Percentiles rank a stretch among this genome's conserved stretches.
These are phyloP conservation scores for Hygrocybe coccinea DNA, from an alignment of 768 basidiomycete species.

Conservation along the genomic window DNA sequence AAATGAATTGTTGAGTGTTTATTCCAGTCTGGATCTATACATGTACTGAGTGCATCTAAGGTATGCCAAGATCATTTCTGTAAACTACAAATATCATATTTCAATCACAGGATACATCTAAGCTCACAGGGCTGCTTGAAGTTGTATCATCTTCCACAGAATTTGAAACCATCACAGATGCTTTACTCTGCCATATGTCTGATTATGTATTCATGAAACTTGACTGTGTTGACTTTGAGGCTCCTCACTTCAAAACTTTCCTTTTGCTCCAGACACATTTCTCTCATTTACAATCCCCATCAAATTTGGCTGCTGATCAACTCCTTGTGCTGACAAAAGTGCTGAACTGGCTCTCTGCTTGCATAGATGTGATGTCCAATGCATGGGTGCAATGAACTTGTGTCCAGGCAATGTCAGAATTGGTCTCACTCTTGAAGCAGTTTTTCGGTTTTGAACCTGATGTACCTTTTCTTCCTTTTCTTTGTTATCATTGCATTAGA, in stretches of 20 bases:
- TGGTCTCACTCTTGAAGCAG: constrained; percentile 90
- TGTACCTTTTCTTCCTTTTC: constrained; percentile 35
- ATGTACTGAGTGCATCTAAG: too few species aligned
- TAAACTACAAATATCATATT: not conserved
- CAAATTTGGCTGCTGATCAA: constrained; percentile 92
- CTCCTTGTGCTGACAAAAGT: constrained; percentile 83
- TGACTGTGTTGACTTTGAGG: constrained; percentile 75
- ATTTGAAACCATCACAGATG: constrained; percentile 88
- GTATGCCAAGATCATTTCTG: constrained; percentile 35
- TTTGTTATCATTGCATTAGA: constrained; percentile 42
- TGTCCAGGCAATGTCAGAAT: constrained; percentile 97
- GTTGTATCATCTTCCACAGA: constrained; percentile 96
- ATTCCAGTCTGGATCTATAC: constrained; percentile 91
- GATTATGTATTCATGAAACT: constrained; percentile 97
- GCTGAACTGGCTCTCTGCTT: constrained; percentile 87
- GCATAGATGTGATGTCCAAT: constrained; percentile 96
- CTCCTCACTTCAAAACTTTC: too few species aligned
- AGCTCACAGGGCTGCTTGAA: constrained; percentile 85
- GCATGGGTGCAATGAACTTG: constrained; percentile 96
- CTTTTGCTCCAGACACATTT: too few species aligned
- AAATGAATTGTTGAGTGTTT: constrained; percentile 89
- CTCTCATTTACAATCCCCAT: too few species aligned
- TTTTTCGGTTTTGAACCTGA: constrained; percentile 94
- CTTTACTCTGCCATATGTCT: constrained; percentile 81
- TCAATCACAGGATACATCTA: constrained; percentile 70